These are phyloP conservation scores for Lachancea thermotolerans DNA, from an alignment of 805 yeast species.

Conservation along the genomic window DNA sequence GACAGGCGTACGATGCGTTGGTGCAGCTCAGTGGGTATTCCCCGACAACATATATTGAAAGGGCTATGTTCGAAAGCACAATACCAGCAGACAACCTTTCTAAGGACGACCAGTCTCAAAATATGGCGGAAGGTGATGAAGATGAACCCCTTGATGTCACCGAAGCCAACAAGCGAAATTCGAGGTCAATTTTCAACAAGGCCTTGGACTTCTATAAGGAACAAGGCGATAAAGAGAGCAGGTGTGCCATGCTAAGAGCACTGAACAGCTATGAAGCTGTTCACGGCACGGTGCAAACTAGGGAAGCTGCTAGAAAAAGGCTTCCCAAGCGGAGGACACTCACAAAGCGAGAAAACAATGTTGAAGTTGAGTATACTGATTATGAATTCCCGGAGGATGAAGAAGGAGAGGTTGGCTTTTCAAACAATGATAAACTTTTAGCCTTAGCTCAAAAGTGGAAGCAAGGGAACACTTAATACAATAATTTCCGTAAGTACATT, in stretches of 20 bases:
- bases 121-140: constrained; percentile 25
- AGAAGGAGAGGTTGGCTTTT: constrained; percentile 7
- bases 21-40: constrained; percentile 30
- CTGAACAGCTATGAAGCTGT: constrained; percentile 55
- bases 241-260: constrained; percentile 52
- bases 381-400: constrained; percentile 64
- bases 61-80: constrained; percentile 65
- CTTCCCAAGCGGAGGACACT: constrained; percentile 47
- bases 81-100: constrained; percentile 45
- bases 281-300: constrained; percentile 46
- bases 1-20: constrained; percentile 41
- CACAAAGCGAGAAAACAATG: constrained; percentile 28
- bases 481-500: constrained; percentile 12
- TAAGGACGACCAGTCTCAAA: constrained; percentile 22
- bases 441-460: constrained; percentile 48
- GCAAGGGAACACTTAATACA: constrained; percentile 8
- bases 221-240: constrained; percentile 33
- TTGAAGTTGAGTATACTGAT: constrained; percentile 50
- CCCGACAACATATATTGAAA: constrained; percentile 50
- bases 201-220: constrained; percentile 44
- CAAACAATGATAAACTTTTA: constrained; percentile 32
- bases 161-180: constrained; percentile 42
- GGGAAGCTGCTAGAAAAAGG: constrained; percentile 35
- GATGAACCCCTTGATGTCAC: constrained; percentile 46
- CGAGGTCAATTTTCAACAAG: constrained; percentile 50